phyloP scores from a whole-genome alignment of 2,329 filamentous ascomycete genomes.

The Teratosphaeria pseudoeucalypti region DNA sequence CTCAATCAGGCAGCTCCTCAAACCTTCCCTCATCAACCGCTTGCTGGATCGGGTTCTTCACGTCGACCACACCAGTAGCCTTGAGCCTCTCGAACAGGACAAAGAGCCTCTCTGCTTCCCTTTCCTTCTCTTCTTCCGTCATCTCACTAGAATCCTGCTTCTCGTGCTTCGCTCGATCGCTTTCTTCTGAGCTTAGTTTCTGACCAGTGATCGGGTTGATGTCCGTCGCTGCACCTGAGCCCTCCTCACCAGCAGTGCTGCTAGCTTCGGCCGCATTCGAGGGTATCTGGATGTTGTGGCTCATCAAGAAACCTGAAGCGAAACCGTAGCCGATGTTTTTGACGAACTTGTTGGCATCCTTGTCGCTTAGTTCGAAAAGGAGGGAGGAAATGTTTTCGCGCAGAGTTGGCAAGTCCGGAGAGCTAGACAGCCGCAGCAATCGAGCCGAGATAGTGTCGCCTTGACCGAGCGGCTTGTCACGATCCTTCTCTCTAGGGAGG shows the following conservation, averaged over 20 bases:
- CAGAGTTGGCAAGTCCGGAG: constrained; percentile 59
- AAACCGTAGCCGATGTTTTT: constrained; percentile 91
- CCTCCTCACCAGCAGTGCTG: constrained; percentile 22
- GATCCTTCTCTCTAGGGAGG: constrained; percentile 67
- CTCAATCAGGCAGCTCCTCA: constrained; percentile 45
- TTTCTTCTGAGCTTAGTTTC: constrained; percentile 32
- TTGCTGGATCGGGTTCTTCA: constrained; percentile 67
- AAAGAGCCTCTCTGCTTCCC: constrained; percentile 81
- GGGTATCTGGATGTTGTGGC: constrained; percentile 70
- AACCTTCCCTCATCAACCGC: constrained; percentile 61
- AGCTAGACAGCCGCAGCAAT: constrained; percentile 67
- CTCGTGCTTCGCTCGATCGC: constrained; percentile 42
- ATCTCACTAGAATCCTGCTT: constrained; percentile 56
- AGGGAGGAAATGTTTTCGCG: constrained; percentile 66
- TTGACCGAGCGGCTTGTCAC: constrained; percentile 65
- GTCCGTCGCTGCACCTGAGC: constrained; percentile 22
- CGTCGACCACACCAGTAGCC: constrained; percentile 63
- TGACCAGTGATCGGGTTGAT: constrained; percentile 87
- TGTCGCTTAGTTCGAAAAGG: constrained; percentile 78
- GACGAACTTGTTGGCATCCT: constrained; percentile 69
- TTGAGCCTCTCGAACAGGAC: constrained; percentile 77
- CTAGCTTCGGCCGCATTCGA: constrained; percentile 51
- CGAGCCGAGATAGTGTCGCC: constrained; percentile 64
- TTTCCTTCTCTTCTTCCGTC: constrained; percentile 84
- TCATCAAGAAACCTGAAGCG: constrained; percentile 80